A percentile compares a stretch with the other conserved stretches of the same genome.
Evolutionary conservation across 257 asterid genomes (phyloP).

Genomic region (Mentha longifolia): DNA sequence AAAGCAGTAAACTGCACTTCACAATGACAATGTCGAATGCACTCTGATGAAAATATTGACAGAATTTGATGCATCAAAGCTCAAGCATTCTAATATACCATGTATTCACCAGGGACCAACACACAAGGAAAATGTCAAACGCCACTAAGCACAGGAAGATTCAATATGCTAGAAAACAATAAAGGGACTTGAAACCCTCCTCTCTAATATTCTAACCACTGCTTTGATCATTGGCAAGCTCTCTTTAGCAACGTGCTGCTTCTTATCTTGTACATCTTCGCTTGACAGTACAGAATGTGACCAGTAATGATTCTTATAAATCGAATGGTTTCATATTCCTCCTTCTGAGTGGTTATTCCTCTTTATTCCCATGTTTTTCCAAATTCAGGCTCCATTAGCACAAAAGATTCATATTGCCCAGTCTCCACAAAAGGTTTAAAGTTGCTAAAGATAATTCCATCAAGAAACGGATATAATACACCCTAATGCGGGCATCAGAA

Average conservation of each 20-base stretch:
- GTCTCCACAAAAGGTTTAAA: slow-evolving; percentile 40
- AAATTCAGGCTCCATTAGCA: slow-evolving; percentile 39
- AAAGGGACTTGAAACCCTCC: slow-evolving; percentile 27
- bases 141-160: slow-evolving; percentile 46
- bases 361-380: slow-evolving; percentile 32
- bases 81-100: slow-evolving; percentile 31
- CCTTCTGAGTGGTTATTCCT: slow-evolving; percentile 28
- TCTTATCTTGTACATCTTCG: slow-evolving; percentile 8
- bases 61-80: slow-evolving; percentile 35
- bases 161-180: slow-evolving; percentile 58
- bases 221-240: slow-evolving; percentile 5
- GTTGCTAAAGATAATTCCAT: slow-evolving; percentile 43
- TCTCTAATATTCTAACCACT: slow-evolving; percentile 19
- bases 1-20: slow-evolving; percentile 19
- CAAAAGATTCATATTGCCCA: slow-evolving; percentile 34
- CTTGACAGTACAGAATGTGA: slow-evolving; percentile 35
- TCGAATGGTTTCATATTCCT: slow-evolving; percentile 43
- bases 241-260: slow-evolving; percentile 28
- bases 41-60: slow-evolving; percentile 25
- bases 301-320: slow-evolving; percentile 31
- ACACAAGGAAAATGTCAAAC: slow-evolving; percentile 38
- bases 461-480: slow-evolving; percentile 43
- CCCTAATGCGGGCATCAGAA: slow-evolving; percentile 62
- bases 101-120: slow-evolving; percentile 34
- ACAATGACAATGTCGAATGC: slow-evolving; percentile 24